Percentiles rank a stretch among this genome's conserved stretches.
phyloP scores from a whole-genome alignment of 1,284 basidiomycete genomes.

The Ceratobasidium theobromae region DNA sequence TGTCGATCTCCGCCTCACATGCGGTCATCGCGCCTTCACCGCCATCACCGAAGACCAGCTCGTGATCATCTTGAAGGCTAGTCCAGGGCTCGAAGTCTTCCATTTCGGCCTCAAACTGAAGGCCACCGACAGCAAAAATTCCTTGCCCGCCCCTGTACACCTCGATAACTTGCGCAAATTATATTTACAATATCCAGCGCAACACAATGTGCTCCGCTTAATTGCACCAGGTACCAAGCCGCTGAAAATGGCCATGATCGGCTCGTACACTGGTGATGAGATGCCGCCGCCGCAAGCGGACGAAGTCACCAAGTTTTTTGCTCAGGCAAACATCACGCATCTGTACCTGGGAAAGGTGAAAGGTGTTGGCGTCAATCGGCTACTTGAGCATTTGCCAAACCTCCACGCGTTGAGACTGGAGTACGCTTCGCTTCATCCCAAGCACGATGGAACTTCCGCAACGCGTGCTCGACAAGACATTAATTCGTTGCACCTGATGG shows the following conservation, averaged over 20 bases:
- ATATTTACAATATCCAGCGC: not conserved
- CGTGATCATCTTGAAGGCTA: not conserved
- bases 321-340: not conserved
- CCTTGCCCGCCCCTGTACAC: not conserved
- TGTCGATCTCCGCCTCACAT: too few species aligned
- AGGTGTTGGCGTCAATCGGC: not conserved
- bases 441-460: too few species aligned
- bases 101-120: not conserved
- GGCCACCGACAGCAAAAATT: too few species aligned
- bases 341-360: not conserved
- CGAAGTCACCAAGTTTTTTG: not conserved
- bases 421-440: not conserved
- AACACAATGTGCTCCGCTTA: not conserved
- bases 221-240: not conserved
- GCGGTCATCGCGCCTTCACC: too few species aligned
- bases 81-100: not conserved
- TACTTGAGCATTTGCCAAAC: not conserved
- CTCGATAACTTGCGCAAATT: not conserved
- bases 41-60: too few species aligned
- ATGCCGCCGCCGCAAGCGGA: not conserved
- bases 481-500: too few species aligned
- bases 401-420: not conserved
- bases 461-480: too few species aligned
- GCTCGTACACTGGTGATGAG: not conserved
- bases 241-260: not conserved